A percentile compares a stretch with the other conserved stretches of the same genome.
These are phyloP conservation scores for Arthrobotrys entomopaga DNA, from an alignment of 2,329 filamentous ascomycete genomes.

Conservation along the genomic window DNA sequence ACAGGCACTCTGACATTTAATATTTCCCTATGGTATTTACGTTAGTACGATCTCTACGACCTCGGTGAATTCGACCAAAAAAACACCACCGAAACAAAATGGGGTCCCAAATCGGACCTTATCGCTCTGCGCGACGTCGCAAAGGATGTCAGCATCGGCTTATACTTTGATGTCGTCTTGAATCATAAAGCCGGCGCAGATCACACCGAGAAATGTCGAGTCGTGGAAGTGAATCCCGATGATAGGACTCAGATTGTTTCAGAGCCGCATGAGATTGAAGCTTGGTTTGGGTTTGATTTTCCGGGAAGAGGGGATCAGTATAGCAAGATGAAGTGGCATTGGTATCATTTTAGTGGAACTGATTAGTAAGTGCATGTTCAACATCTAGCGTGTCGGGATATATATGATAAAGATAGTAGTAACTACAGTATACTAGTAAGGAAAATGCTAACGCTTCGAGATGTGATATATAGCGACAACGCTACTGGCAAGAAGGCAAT, in stretches of 20 bases:
- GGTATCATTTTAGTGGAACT: conserved; percentile 60
- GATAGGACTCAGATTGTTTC: conserved; percentile 69
- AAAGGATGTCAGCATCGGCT: conserved; percentile 67
- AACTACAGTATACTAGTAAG: neutral
- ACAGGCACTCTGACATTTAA: neutral
- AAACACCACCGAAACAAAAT: conserved; percentile 72
- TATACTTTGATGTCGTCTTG: conserved; percentile 77
- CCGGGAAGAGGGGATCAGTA: conserved; percentile 70
- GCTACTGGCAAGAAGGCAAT: conserved; percentile 69
- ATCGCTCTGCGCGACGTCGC: conserved; percentile 67
- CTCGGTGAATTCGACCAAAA: conserved; percentile 79
- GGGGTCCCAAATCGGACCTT: conserved; percentile 73
- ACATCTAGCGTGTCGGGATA: neutral
- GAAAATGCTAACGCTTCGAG: neutral
- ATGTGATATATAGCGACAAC: conserved; percentile 26
- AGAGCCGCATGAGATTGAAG: conserved; percentile 71
- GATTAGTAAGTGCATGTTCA: conserved; percentile 36
- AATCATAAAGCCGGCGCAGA: conserved; percentile 79
- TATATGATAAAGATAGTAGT: neutral
- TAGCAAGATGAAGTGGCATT: conserved; percentile 72
- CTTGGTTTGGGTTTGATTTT: conserved; percentile 76
- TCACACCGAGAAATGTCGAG: conserved; percentile 70
- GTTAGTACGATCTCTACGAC: conserved; percentile 73
- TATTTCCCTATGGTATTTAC: neutral
- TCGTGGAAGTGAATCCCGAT: conserved; percentile 72